These are phyloP conservation scores for Cyberlindnera nakhonratchasimensis DNA, from an alignment of 805 yeast species.

Conservation along the genomic window DNA sequence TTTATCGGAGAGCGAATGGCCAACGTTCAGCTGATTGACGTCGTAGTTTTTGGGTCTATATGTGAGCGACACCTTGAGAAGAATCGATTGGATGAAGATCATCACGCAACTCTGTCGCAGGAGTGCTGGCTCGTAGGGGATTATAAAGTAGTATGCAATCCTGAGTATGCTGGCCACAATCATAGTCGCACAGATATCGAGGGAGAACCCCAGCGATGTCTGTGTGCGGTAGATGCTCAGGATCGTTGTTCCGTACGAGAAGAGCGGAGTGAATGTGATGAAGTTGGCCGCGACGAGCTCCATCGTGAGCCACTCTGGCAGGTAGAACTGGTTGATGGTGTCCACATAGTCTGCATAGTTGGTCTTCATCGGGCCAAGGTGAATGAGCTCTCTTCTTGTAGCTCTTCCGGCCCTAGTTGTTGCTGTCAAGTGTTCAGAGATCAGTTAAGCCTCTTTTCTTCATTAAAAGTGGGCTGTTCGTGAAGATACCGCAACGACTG, in stretches of 20 bases:
- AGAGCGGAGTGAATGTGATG: conserved; percentile 77
- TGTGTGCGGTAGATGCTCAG: conserved; percentile 58
- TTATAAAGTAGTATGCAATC: conserved; percentile 70
- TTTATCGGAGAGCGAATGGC: conserved; percentile 6
- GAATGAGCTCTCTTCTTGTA: neutral
- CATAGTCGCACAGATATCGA: conserved; percentile 95
- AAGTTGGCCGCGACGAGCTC: conserved; percentile 59
- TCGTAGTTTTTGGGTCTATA: conserved; percentile 49
- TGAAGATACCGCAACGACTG: too few species aligned
- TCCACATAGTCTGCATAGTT: conserved; percentile 18
- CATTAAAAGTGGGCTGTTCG: too few species aligned
- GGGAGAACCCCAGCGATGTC: conserved; percentile 75
- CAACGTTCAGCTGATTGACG: conserved; percentile 34
- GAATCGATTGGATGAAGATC: conserved; percentile 70
- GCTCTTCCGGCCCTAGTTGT: too few species aligned
- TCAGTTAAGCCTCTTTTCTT: too few species aligned
- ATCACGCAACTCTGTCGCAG: conserved; percentile 79
- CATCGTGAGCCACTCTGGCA: conserved; percentile 49
- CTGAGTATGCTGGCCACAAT: conserved; percentile 69
- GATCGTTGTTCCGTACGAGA: conserved; percentile 85
- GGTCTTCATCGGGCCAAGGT: neutral
- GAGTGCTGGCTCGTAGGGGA: conserved; percentile 78
- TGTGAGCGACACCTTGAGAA: conserved; percentile 59
- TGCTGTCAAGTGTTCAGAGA: too few species aligned
- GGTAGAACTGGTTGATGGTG: conserved; percentile 42